Percentiles rank a stretch among this genome's conserved stretches.
Evolutionary conservation across 2,329 filamentous ascomycete genomes (phyloP).

Genomic region (Venturia nashicola): DNA sequence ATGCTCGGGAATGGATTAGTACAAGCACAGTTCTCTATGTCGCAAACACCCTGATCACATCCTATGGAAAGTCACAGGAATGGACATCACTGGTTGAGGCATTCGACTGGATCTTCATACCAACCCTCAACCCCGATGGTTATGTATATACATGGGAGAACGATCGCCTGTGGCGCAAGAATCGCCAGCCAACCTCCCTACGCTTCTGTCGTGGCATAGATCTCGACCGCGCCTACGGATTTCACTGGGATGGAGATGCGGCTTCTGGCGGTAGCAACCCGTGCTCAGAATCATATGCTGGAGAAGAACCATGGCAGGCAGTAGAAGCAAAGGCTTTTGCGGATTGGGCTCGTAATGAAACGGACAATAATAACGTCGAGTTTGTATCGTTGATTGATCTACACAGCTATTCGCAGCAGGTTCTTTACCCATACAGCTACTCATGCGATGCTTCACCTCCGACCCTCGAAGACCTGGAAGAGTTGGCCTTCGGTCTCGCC

Average conservation of each 20-base stretch:
- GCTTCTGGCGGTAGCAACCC: conserved; percentile 53
- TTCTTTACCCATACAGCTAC: conserved; percentile 85
- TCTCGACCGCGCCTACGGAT: conserved; percentile 76
- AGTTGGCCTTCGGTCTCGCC: conserved; percentile 74
- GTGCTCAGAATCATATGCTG: conserved; percentile 84
- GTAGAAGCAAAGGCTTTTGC: conserved; percentile 65
- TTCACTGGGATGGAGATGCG: conserved; percentile 63
- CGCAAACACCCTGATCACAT: conserved; percentile 76
- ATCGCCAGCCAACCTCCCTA: conserved; percentile 69
- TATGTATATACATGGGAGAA: conserved; percentile 88
- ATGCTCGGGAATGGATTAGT: conserved; percentile 94
- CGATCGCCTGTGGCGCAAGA: conserved; percentile 92
- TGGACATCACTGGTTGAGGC: conserved; percentile 69
- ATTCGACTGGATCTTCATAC: conserved; percentile 82
- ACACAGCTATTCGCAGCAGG: conserved; percentile 90
- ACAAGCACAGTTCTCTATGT: conserved; percentile 84
- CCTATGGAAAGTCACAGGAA: conserved; percentile 57
- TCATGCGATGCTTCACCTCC: conserved; percentile 69
- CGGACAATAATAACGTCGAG: conserved; percentile 53
- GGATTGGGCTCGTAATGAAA: conserved; percentile 73
- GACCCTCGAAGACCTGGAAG: conserved; percentile 81
- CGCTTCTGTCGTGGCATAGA: conserved; percentile 81
- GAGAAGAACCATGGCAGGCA: conserved; percentile 70
- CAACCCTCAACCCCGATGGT: conserved; percentile 84
- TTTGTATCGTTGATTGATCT: conserved; percentile 84